Evolutionary conservation across 768 basidiomycete genomes (phyloP).

Genomic region (Boletus bicolor): DNA sequence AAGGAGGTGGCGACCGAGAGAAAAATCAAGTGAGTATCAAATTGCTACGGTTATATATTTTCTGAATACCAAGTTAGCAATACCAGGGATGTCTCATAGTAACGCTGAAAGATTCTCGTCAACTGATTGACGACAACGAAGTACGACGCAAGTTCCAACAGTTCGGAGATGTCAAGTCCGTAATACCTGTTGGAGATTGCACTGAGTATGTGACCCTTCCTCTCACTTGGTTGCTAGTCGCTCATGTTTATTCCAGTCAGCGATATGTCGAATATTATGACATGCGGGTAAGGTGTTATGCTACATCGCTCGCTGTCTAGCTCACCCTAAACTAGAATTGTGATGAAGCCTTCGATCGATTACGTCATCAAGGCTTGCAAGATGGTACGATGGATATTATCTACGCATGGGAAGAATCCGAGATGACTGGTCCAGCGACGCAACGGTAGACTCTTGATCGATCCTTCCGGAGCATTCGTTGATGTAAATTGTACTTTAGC

Average conservation of each 20-base stretch:
- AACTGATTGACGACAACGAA: conserved; percentile 79
- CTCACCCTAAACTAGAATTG: conserved; percentile 50
- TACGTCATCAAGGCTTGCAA: conserved; percentile 74
- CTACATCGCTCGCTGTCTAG: not conserved
- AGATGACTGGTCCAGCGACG: conserved; percentile 46
- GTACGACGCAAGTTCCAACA: conserved; percentile 82
- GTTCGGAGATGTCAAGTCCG: conserved; percentile 86
- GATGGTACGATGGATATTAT: conserved; percentile 88
- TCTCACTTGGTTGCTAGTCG: not conserved
- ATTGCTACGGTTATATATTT: not conserved
- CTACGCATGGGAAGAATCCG: conserved; percentile 79
- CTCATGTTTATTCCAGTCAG: conserved; percentile 49
- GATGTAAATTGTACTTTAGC: conserved; percentile 11
- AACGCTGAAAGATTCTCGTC: conserved; percentile 67
- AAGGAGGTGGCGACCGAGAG: conserved; percentile 55
- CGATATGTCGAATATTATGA: conserved; percentile 95
- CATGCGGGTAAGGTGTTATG: conserved; percentile 54
- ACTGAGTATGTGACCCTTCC: conserved; percentile 44
- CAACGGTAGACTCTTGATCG: conserved; percentile 33
- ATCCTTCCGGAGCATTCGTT: not conserved
- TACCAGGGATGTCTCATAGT: conserved; percentile 84
- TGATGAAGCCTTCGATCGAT: conserved; percentile 72
- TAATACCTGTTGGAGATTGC: conserved; percentile 63
- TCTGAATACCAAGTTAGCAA: conserved; percentile 42
- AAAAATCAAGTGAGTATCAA: conserved; percentile 71